Base-by-base conservation (phyloP, 2,329 filamentous ascomycete species). In the Leptographium wingfieldii region DNA sequence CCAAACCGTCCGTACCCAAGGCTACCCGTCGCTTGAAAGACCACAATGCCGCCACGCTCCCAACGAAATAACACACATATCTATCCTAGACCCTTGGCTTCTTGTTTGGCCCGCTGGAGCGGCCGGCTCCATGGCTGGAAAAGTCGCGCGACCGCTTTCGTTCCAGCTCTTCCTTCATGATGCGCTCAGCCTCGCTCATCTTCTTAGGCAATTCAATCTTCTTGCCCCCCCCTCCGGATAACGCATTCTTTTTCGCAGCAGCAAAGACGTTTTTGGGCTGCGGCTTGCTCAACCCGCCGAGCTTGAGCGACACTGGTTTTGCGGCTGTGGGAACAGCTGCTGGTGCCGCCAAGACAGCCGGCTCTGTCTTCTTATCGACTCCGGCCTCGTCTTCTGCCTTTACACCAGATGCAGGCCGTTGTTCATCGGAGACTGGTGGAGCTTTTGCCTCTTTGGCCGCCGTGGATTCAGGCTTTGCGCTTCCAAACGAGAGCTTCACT, bases 161-260 rank as follows among this genome's bases (percentile, higher is more conserved):
- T 66, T 90, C 87, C 72, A 90, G 79, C 68, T 92, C 88, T 66
- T 88, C 86, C 71, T 87, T 89, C 91, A 95, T 96, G 67, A 94
- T 95, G 58, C 87, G 81, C 73, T 92, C 90, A 3, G 86, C 87
- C 69, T 95, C 90, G 67, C 88, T 92, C 81, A 95, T 92, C 67
- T 88, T 94, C 77, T 88, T 90, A 2, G 84, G 85, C 59, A 80
- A 80, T 63, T 83, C 83, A 38, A 74, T 67, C 69, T 89, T 90
- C 72, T 90, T 90, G 3, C 71, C 69, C 1, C 80, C 75, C 1
- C 81, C 79, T 0, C 74, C 73, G 0, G 72, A 70, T 2, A 90
- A 74, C 0, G 85, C 84, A 64, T 92, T 92, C 74, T 90, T 92
- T 68, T 80, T 81, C 7, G 77, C 76, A 31, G 76, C 74, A 2